Evolutionary conservation across 2,329 filamentous ascomycete genomes (phyloP).

Genomic region (Cladorrhinum sp.): DNA sequence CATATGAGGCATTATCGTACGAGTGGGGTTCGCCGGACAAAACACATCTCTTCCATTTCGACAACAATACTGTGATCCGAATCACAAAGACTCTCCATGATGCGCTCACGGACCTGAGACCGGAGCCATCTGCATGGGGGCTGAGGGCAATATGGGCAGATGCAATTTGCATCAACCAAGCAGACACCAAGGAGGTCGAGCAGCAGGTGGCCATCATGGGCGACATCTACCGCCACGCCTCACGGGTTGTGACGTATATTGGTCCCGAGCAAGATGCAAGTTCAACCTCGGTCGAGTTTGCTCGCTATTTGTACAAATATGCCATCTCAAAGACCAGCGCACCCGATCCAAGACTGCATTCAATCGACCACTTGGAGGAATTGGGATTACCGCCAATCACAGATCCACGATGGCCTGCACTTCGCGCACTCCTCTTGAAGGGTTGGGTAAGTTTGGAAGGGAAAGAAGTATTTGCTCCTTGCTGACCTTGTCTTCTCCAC

Average conservation of each 20-base stretch:
- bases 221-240: background rate
- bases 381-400: background rate
- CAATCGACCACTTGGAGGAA: background rate
- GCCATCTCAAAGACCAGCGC: background rate
- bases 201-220: conserved; percentile 10
- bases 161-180: conserved; percentile 13
- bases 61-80: background rate
- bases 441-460: background rate
- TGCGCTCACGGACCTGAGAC: conserved; percentile 1
- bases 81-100: conserved; percentile 5
- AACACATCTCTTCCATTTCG: background rate
- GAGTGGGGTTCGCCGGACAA: conserved; percentile 13
- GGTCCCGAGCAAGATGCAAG: conserved; percentile 5
- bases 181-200: background rate
- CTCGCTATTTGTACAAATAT: background rate
- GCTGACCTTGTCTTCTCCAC: background rate
- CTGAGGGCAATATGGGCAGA: conserved; percentile 8
- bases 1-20: conserved; percentile 14
- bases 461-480: background rate
- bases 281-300: background rate
- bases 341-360: background rate
- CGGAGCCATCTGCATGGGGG: background rate
- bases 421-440: background rate
- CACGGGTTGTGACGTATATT: conserved; percentile 7
- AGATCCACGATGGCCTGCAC: conserved; percentile 5